Evolutionary conservation across 2,329 filamentous ascomycete genomes (phyloP).

Genomic region (Cyphellophora attinorum): DNA sequence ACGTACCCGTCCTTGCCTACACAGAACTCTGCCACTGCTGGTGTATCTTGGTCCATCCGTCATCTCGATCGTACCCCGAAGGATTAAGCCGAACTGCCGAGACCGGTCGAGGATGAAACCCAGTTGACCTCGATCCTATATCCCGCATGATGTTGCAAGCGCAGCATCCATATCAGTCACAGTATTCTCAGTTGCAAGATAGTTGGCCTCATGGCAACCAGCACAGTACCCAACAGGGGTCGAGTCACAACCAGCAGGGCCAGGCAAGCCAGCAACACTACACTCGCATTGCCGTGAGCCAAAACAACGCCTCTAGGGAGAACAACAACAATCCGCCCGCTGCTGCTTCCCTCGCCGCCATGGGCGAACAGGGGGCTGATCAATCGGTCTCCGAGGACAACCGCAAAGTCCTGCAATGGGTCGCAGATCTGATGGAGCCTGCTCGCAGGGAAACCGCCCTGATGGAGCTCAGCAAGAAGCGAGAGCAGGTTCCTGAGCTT

Average conservation of each 20-base stretch:
- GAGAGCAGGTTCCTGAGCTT: conserved; percentile 93
- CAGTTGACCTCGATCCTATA: conserved; percentile 6
- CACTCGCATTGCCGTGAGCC: conserved; percentile 58
- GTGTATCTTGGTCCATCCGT: too few relatives aligned
- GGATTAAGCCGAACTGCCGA: too few relatives aligned
- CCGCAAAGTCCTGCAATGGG: conserved; percentile 81
- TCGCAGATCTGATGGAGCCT: conserved; percentile 82
- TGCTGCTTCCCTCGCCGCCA: conserved; percentile 11
- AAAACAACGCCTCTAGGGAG: conserved; percentile 34
- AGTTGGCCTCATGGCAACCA: conserved; percentile 31
- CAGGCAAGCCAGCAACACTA: conserved; percentile 46
- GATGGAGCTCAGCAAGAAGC: conserved; percentile 94
- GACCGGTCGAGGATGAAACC: conserved; percentile 14
- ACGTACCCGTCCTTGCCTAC: too few relatives aligned
- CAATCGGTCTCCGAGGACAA: conserved; percentile 77
- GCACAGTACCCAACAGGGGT: conserved; percentile 25
- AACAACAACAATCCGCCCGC: conserved; percentile 11
- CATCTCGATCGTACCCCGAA: too few relatives aligned
- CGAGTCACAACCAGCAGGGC: conserved; percentile 26
- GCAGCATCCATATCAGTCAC: conserved; percentile 53
- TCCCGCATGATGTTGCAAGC: conserved; percentile 31
- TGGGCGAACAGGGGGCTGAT: conserved; percentile 39
- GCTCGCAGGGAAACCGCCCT: conserved; percentile 81
- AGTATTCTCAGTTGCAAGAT: conserved; percentile 39
- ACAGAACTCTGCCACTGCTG: too few relatives aligned